Evolutionary conservation across 768 basidiomycete genomes (phyloP).

Genomic region (Mycena galopus): DNA sequence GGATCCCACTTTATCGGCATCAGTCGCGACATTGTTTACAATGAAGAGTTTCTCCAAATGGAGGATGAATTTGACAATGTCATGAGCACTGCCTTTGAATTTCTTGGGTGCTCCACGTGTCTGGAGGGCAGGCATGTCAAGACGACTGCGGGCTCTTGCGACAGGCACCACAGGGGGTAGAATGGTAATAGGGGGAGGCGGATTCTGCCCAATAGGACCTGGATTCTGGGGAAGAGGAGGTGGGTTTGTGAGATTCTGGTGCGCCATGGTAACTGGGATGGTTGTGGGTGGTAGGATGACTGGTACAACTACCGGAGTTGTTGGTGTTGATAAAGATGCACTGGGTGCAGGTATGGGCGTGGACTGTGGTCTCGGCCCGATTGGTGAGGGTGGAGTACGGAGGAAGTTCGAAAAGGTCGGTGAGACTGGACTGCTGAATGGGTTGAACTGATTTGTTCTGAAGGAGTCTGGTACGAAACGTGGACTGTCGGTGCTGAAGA

Average conservation of each 20-base stretch:
- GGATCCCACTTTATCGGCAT: background rate
- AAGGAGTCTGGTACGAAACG: too few relatives aligned
- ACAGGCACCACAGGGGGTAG: background rate
- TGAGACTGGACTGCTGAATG: too few relatives aligned
- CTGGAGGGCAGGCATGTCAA: constrained; percentile 14
- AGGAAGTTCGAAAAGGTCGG: too few relatives aligned
- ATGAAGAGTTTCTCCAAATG: constrained; percentile 8
- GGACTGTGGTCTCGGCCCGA: too few relatives aligned
- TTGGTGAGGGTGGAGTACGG: too few relatives aligned
- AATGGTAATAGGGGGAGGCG: background rate
- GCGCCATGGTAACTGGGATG: too few relatives aligned
- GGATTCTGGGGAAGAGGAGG: background rate
- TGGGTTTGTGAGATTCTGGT: too few relatives aligned
- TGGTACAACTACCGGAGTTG: too few relatives aligned
- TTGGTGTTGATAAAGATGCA: too few relatives aligned
- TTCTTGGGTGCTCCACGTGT: constrained; percentile 13
- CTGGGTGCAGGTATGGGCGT: too few relatives aligned
- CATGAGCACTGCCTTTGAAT: background rate
- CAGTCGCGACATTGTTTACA: background rate
- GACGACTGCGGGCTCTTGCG: constrained; percentile 1
- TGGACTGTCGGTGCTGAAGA: background rate
- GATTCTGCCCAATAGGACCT: background rate
- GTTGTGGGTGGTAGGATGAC: too few relatives aligned
- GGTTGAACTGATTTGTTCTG: too few relatives aligned
- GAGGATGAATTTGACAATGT: background rate